Percentiles rank a stretch among this genome's conserved stretches.
Evolutionary conservation across 2,329 filamentous ascomycete genomes (phyloP).

Genomic region (Ophiognomonia clavigignenti-juglandacearum): DNA sequence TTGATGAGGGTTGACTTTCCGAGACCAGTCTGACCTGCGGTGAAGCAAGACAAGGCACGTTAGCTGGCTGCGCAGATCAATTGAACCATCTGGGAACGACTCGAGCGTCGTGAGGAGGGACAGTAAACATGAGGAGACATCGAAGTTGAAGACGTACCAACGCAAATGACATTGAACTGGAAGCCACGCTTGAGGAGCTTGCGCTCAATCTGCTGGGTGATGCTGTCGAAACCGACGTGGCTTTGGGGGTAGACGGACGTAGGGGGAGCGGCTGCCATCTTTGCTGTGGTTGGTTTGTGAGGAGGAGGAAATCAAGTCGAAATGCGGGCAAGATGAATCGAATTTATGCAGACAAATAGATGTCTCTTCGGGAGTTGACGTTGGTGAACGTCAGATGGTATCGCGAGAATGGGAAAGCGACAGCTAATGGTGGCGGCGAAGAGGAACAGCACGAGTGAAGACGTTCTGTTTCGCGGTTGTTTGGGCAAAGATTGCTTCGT

Average conservation of each 20-base stretch:
- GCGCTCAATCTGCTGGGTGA: constrained; percentile 98
- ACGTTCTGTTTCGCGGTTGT: constrained; percentile 13
- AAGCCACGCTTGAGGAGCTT: constrained; percentile 99
- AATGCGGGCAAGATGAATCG: constrained; percentile 23
- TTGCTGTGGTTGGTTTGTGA: constrained; percentile 28
- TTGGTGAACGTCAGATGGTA: constrained; percentile 8
- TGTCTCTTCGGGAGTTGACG: constrained; percentile 24
- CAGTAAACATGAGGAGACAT: constrained; percentile 5
- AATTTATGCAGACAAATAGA: constrained; percentile 25
- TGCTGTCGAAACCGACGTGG: constrained; percentile 99
- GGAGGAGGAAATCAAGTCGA: constrained; percentile 21
- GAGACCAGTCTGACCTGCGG: constrained; percentile 87
- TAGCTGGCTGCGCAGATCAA: constrained; percentile 19
- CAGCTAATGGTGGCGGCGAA: constrained; percentile 4
- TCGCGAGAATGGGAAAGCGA: constrained; percentile 16
- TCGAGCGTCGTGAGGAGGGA: too few species aligned
- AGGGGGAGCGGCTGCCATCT: constrained; percentile 60
- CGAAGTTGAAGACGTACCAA: too few species aligned
- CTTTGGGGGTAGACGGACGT: constrained; percentile 81
- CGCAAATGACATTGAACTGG: constrained; percentile 99
- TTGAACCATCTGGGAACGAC: background rate
- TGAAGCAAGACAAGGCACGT: constrained; percentile 27
- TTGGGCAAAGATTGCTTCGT: constrained; percentile 9
- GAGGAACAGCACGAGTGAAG: constrained; percentile 10
- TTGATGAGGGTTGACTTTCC: constrained; percentile 99